phyloP scores from a whole-genome alignment of 805 yeast genomes.

The Kockiozyma suomiensis region DNA sequence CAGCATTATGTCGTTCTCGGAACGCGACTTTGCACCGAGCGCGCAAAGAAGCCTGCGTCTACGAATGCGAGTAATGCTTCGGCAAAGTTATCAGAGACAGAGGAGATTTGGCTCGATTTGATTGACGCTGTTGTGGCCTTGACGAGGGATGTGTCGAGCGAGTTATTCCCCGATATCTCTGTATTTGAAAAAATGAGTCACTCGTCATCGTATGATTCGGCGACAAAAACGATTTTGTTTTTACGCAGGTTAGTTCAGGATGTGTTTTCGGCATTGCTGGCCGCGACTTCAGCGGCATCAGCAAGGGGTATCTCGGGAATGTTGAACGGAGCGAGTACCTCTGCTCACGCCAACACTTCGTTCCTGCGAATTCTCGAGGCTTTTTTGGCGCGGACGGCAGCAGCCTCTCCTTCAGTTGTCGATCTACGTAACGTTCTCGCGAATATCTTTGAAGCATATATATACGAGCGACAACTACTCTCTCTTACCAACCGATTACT shows the following conservation, averaged over 20 bases:
- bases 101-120: constrained; percentile 29
- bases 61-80: background rate
- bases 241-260: constrained; percentile 34
- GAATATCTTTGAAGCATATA: constrained; percentile 34
- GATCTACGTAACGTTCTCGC: constrained; percentile 33
- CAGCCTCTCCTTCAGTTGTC: constrained; percentile 33
- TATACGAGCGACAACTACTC: constrained; percentile 33
- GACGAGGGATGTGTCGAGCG: constrained; percentile 29
- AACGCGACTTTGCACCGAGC: constrained; percentile 31
- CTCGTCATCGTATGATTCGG: constrained; percentile 28
- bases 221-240: constrained; percentile 32
- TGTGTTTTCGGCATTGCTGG: constrained; percentile 34
- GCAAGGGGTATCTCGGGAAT: constrained; percentile 10
- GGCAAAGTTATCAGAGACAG: constrained; percentile 23
- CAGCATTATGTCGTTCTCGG: constrained; percentile 33
- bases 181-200: constrained; percentile 29
- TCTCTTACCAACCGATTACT: constrained; percentile 29
- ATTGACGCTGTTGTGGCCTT: constrained; percentile 31
- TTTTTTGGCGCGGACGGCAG: constrained; percentile 30
- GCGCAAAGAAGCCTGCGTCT: constrained; percentile 13
- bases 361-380: constrained; percentile 31
- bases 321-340: constrained; percentile 5
- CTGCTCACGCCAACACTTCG: constrained; percentile 11
- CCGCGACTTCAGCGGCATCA: constrained; percentile 25
- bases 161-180: constrained; percentile 30